Base-by-base conservation (phyloP, 176 grass and related monocot species). In the Guadua angustifolia region DNA sequence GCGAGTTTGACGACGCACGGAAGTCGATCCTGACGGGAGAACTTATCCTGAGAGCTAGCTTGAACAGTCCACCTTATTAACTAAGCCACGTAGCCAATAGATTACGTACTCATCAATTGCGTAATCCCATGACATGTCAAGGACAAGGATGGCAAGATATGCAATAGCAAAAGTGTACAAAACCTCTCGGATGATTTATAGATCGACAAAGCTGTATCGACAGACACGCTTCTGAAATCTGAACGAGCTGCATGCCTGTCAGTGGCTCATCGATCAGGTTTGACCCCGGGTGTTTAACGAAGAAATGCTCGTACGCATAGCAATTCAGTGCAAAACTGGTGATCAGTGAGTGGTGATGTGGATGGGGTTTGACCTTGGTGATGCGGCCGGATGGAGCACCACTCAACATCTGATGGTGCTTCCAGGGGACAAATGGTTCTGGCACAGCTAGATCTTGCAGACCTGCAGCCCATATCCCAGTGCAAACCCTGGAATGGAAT, bases 401-500 rank as follows among this genome's bases (percentile, higher is more conserved):
- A 8, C n/a, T 32, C 36, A 5, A 53, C 82, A n/a, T 57, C 35
- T n/a, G 16, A 35, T 69, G 46, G 22, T 57, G 82, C 71, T 36
- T 36, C 35, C 35, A 36, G 35, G 35, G 35, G 35, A 36, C 35
- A 36, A 36, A 36, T 36, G 12, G 61, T 32, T 40, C 6, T 77
- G 15, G 10, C 65, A 32, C 75, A 53, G 56, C 43, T 61, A 33
- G 40, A 50, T 60, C 21, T 2, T 59, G 26, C 82, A 51, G 46
- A 9, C 18, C 62, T 68, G 13, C 65, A 11, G 65, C 56, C 64
- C 49, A 26, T 42, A 5, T 69, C 79, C 14, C 6, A 57, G 35
- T 9, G 10, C 19, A 44, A 40, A 70, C 9, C 75, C 55, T 64
- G 77, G 65, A 33, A 65, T 19, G 55, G 75, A 26, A 86, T 65